Evolutionary conservation across 345 rosid species (phyloP).

Genomic region (Eucalyptus sp.): DNA sequence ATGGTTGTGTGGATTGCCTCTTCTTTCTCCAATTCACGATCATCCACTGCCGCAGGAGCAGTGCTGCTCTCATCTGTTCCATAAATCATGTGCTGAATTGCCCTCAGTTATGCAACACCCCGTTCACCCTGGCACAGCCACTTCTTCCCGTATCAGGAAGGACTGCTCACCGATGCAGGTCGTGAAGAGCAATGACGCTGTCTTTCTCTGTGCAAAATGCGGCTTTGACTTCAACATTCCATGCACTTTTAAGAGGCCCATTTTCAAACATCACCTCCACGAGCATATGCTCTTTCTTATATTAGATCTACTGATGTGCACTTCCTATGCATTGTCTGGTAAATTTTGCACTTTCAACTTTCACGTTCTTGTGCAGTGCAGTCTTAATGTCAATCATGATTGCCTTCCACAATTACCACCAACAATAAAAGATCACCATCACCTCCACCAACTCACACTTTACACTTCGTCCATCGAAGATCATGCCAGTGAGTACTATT

Average conservation of each 20-base stretch:
- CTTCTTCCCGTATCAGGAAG: no score
- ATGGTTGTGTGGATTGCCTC: background rate
- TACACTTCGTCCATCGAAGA: fast-evolving
- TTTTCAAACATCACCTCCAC: background rate
- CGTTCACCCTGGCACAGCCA: no score
- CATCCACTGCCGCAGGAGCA: background rate
- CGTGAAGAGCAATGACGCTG: background rate
- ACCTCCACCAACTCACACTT: fast-evolving
- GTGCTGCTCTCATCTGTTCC: background rate
- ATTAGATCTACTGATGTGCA: no score
- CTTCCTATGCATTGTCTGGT: background rate
- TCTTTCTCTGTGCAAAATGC: background rate
- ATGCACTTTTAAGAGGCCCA: background rate
- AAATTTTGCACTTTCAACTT: no score
- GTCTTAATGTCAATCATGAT: no score
- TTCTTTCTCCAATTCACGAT: background rate
- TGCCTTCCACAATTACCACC: background rate
- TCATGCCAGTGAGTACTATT: fast-evolving
- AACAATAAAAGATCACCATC: no score
- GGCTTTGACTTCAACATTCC: background rate
- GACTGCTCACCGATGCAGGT: no score
- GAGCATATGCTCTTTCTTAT: no score
- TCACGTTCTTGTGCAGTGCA: background rate
- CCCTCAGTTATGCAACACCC: no score
- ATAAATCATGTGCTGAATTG: no score